Conservation (phyloP, 192 early-diverging fungal genomes). For the Gaertneriomyces semiglobifer region DNA sequence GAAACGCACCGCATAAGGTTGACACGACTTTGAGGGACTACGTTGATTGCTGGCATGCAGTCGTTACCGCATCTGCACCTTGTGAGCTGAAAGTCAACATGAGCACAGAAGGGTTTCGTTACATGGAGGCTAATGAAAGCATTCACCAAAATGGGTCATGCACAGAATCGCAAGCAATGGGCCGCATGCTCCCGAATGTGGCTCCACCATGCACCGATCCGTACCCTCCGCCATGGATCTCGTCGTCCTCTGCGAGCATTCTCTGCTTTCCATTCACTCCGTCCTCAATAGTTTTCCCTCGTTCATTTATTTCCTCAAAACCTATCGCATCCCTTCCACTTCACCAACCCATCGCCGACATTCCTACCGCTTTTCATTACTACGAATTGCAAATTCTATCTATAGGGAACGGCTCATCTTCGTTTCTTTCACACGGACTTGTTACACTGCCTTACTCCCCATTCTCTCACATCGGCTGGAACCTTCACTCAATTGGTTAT, state of each 20-base stretch:
- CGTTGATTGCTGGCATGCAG: conserved; percentile 20
- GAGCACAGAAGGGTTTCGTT: conserved; percentile 26
- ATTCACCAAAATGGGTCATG: background rate
- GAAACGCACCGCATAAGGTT: conserved; percentile 35
- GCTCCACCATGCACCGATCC: conserved; percentile 5
- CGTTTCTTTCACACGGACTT: conserved; percentile 42
- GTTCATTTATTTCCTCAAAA: background rate
- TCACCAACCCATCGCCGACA: background rate
- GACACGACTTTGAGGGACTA: conserved; percentile 21
- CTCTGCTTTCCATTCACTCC: conserved; percentile 8
- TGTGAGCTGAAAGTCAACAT: conserved; percentile 31
- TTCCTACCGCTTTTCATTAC: conserved; percentile 15
- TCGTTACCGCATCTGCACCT: conserved; percentile 18
- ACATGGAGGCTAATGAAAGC: conserved; percentile 10
- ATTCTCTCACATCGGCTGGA: conserved; percentile 50
- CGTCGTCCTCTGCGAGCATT: background rate
- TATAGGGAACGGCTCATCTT: background rate
- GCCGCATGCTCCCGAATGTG: background rate
- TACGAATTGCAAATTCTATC: conserved; percentile 27
- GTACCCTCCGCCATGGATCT: conserved; percentile 2
- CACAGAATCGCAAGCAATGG: background rate
- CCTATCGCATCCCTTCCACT: conserved; percentile 5
- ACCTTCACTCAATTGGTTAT: conserved; percentile 35
- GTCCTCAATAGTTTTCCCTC: background rate
- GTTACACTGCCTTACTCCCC: conserved; percentile 36